These are phyloP conservation scores for Stellera chamaejasme DNA, from an alignment of 345 rosid genomes.

Conservation along the genomic window DNA sequence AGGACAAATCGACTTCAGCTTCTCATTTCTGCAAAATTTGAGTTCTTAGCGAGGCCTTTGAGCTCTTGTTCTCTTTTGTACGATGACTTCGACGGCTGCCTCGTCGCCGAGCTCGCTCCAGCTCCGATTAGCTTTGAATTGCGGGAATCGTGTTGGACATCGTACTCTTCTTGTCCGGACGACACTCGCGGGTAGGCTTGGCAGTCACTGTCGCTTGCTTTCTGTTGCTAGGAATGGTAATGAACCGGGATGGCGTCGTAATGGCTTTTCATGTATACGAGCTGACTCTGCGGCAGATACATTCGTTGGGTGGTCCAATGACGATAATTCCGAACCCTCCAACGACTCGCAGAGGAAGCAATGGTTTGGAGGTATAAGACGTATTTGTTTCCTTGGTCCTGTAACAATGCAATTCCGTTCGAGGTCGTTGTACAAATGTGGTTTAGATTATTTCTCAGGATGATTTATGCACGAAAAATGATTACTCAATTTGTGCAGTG, in stretches of 20 bases:
- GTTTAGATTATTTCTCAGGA: not conserved
- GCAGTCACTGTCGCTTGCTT: conserved; percentile 16
- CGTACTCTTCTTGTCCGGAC: conserved; percentile 20
- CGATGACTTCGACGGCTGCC: conserved; percentile 45
- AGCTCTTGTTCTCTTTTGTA: not conserved
- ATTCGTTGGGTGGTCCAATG: conserved; percentile 68
- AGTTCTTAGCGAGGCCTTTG: not conserved
- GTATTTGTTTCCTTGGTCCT: not conserved
- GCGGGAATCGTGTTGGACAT: conserved; percentile 19
- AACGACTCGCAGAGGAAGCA: conserved; percentile 38
- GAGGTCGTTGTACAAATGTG: not conserved
- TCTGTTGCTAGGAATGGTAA: conserved; percentile 24
- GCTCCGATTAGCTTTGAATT: conserved; percentile 64
- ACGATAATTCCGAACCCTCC: conserved; percentile 26
- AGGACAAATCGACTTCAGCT: conserved; percentile 11
- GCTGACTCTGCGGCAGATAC: conserved; percentile 33
- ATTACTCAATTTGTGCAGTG: not conserved
- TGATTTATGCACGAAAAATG: not conserved
- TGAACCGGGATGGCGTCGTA: conserved; percentile 2
- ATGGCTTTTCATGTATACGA: conserved; percentile 20
- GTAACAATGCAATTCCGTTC: not conserved
- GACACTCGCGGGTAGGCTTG: conserved; percentile 21
- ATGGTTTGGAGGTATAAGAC: conserved; percentile 48
- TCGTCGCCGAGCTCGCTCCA: conserved; percentile 70
- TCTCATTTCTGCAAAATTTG: conserved; percentile 19